Conservation (phyloP, 176 grass and related monocot species). For the Oryza brachyantha region DNA sequence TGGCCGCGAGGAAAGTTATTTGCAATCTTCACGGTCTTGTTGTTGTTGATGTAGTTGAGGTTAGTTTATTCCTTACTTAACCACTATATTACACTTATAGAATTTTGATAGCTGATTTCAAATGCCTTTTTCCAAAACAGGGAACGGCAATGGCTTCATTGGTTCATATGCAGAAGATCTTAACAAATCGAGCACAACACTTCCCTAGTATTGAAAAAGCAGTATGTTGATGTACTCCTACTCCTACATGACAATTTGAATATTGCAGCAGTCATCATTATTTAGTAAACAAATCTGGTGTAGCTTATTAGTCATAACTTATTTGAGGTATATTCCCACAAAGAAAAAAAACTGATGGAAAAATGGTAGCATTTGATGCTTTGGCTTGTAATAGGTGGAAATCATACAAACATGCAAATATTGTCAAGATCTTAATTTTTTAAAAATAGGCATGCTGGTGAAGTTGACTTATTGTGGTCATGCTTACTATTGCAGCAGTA, state of each 20-base stretch:
- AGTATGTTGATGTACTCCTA: conserved; percentile 47
- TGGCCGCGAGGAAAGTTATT: conserved; percentile 74
- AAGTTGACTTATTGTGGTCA: conserved; percentile 1
- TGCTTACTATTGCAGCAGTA: background rate
- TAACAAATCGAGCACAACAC: conserved; percentile 71
- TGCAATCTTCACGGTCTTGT: conserved; percentile 77
- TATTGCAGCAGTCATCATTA: background rate
- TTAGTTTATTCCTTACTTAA: conserved; percentile 33
- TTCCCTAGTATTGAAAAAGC: conserved; percentile 85
- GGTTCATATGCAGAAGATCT: conserved; percentile 96
- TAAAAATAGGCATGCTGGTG: conserved; percentile 8
- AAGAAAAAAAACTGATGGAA: background rate
- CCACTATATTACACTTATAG: background rate
- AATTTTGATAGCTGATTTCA: conserved; percentile 22
- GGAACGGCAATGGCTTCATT: conserved; percentile 95
- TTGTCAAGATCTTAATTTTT: background rate
- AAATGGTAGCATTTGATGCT: conserved; percentile 6
- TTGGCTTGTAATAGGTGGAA: background rate
- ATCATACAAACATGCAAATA: background rate
- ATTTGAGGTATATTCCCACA: background rate
- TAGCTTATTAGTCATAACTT: background rate
- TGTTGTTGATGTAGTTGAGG: conserved; percentile 98
- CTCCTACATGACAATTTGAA: conserved; percentile 11
- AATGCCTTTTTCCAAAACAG: conserved; percentile 32
- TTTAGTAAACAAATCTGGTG: background rate